Conservation (phyloP, 2,329 filamentous ascomycete species). For the Mollisiaceae sp. region DNA sequence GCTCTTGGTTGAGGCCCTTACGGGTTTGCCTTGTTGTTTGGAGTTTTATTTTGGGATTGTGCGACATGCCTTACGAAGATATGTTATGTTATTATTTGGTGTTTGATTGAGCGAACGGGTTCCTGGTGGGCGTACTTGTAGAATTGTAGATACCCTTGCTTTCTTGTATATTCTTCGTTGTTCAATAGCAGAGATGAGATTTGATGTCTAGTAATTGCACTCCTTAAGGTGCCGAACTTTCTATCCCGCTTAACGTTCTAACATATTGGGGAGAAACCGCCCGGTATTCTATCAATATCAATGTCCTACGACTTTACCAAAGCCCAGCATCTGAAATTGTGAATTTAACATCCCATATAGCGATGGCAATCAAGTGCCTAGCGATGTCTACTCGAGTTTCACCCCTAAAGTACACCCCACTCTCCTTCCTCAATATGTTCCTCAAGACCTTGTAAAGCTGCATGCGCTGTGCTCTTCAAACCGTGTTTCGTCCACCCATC, state of each 20-base stretch:
- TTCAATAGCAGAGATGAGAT: not conserved
- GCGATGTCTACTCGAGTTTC: not conserved
- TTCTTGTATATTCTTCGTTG: not conserved
- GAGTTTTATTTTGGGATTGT: not conserved
- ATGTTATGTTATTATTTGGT: not conserved
- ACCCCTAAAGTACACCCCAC: not conserved
- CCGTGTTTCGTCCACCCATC: not conserved
- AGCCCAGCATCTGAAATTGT: not conserved
- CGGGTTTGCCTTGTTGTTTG: not conserved
- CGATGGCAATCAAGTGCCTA: not conserved
- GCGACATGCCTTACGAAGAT: not conserved
- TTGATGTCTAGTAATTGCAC: not conserved
- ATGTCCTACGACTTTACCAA: not conserved
- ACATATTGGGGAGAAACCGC: not conserved
- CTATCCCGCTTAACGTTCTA: not conserved
- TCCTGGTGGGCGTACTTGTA: not conserved
- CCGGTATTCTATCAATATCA: not conserved
- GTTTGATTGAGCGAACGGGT: not conserved
- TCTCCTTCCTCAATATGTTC: not conserved
- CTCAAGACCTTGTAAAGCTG: not conserved
- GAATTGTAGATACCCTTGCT: slow-evolving; percentile 1
- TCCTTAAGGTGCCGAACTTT: not conserved
- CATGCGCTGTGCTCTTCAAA: not conserved
- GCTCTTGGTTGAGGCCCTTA: not conserved
- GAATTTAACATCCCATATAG: not conserved